A percentile compares a stretch with the other conserved stretches of the same genome.
phyloP scores from a whole-genome alignment of 176 grass and related monocot genomes.

The Microstegium vimineum region DNA sequence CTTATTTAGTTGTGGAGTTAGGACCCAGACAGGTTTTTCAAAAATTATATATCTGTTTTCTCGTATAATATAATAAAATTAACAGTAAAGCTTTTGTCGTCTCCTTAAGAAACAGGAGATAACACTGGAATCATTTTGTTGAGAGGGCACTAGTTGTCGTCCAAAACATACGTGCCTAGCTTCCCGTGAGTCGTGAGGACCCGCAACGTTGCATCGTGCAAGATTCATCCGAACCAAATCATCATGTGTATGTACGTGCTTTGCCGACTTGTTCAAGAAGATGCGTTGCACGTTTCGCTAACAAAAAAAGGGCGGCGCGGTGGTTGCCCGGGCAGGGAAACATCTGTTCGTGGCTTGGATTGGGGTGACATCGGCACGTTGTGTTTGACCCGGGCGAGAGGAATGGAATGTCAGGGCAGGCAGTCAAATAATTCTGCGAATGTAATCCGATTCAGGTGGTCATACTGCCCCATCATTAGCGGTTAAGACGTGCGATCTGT shows the following conservation, averaged over 20 bases:
- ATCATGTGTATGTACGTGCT: not conserved
- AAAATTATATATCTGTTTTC: no score
- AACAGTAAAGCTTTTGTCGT: no score
- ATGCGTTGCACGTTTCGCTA: slow-evolving; percentile 35
- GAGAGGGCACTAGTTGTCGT: no score
- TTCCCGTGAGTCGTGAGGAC: not conserved
- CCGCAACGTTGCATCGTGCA: not conserved
- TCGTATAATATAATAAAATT: no score
- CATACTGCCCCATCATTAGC: not conserved
- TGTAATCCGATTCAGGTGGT: slow-evolving; percentile 18
- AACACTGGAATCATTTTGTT: no score
- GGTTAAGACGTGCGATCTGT: not conserved
- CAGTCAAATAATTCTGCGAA: slow-evolving; percentile 12
- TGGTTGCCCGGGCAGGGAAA: slow-evolving; percentile 14
- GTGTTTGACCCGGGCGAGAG: slow-evolving; percentile 7
- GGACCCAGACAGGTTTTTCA: no score
- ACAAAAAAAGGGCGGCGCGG: not conserved
- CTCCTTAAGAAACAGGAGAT: no score
- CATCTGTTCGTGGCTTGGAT: slow-evolving; percentile 26
- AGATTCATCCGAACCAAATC: slow-evolving; percentile 2
- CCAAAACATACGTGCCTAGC: no score
- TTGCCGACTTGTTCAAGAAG: slow-evolving; percentile 4
- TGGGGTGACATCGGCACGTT: slow-evolving; percentile 23
- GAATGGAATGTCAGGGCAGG: not conserved
- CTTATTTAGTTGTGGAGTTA: no score